Evolutionary conservation across 2,329 filamentous ascomycete species (phyloP).

Genomic region (Venturia aucupariae): DNA sequence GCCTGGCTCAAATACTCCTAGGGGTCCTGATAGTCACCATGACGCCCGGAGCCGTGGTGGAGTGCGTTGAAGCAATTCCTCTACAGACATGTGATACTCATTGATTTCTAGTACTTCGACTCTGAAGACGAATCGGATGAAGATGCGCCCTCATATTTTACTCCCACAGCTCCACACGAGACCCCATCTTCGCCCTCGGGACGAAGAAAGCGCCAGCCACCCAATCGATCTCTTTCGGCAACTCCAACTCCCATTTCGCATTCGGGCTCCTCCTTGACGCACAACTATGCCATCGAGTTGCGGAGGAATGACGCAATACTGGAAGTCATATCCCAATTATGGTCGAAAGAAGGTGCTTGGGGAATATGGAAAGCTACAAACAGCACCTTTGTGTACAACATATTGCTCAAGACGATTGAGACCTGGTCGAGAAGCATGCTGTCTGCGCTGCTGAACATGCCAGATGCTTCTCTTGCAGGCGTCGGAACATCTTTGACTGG

Average conservation of each 20-base stretch:
- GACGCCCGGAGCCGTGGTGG: neutral
- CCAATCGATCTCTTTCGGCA: conserved; percentile 29
- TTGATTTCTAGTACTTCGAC: conserved; percentile 4
- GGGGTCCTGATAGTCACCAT: neutral
- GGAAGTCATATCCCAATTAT: conserved; percentile 78
- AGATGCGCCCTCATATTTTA: conserved; percentile 66
- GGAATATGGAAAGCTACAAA: conserved; percentile 94
- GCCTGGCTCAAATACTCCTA: conserved; percentile 18
- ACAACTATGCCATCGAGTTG: conserved; percentile 56
- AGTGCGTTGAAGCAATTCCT: neutral
- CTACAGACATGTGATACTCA: neutral
- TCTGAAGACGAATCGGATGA: conserved; percentile 55
- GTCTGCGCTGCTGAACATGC: conserved; percentile 83
- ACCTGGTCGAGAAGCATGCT: conserved; percentile 86
- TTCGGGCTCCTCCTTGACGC: conserved; percentile 27
- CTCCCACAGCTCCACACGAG: conserved; percentile 50
- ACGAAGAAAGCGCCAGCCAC: conserved; percentile 38
- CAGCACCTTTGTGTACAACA: conserved; percentile 81
- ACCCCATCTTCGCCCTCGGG: conserved; percentile 34
- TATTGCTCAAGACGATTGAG: conserved; percentile 78
- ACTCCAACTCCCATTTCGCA: conserved; percentile 30
- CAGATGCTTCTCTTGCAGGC: conserved; percentile 59
- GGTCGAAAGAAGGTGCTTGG: conserved; percentile 80
- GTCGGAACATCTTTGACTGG: conserved; percentile 16
- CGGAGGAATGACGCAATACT: conserved; percentile 71